Conservation (phyloP, 1,139 yeast species). For the Pichiaceae sp. region DNA sequence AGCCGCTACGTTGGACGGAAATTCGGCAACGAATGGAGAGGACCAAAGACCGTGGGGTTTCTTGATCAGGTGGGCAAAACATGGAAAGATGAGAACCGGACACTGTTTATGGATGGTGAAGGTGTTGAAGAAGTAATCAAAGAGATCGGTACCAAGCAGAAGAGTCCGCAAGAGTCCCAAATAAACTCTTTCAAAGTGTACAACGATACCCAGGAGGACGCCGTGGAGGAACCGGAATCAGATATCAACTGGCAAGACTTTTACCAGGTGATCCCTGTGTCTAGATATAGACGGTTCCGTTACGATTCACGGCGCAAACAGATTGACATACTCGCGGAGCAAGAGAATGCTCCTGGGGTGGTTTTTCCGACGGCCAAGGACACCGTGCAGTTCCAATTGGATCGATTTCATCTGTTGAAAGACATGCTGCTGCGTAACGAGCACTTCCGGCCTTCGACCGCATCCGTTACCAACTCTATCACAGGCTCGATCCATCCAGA, state of each 20-base stretch:
- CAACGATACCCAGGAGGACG: constrained; percentile 5
- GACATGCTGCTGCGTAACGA: constrained; percentile 76
- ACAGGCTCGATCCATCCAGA: constrained; percentile 23
- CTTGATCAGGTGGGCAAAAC: constrained; percentile 70
- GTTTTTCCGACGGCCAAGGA: constrained; percentile 16
- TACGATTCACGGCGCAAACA: constrained; percentile 65
- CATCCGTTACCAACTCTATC: constrained; percentile 32
- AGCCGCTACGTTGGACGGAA: constrained; percentile 66
- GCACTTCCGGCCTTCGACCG: constrained; percentile 48
- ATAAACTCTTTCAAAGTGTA: constrained; percentile 8
- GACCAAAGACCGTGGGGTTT: constrained; percentile 54
- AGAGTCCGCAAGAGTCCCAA: constrained; percentile 3
- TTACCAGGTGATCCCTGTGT: constrained; percentile 58
- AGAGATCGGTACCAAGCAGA: constrained; percentile 30
- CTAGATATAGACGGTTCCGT: constrained; percentile 54
- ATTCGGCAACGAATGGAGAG: constrained; percentile 85
- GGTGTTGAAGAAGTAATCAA: constrained; percentile 57
- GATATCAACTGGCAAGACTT: constrained; percentile 55
- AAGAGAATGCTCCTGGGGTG: constrained; percentile 1
- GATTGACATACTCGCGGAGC: constrained; percentile 29
- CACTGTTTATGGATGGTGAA: constrained; percentile 72
- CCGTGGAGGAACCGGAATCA: not conserved
- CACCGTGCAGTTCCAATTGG: constrained; percentile 30
- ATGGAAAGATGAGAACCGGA: constrained; percentile 89
- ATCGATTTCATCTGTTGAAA: constrained; percentile 50